These are phyloP conservation scores for Hymenoscyphus infarciens DNA, from an alignment of 2,329 filamentous ascomycete species.

Conservation along the genomic window DNA sequence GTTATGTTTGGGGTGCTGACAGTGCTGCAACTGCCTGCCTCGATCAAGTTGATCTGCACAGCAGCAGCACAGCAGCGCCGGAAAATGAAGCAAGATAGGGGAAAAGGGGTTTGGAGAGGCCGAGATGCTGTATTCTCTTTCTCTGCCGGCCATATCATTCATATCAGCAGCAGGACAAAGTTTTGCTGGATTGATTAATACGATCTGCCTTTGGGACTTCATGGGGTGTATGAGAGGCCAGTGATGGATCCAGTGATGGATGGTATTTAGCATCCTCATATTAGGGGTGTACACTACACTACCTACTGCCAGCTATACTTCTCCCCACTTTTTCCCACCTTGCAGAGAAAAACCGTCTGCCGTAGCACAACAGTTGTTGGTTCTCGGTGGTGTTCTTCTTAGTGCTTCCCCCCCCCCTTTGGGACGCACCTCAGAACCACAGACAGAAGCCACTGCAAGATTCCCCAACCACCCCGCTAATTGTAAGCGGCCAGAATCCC, in stretches of 20 bases:
- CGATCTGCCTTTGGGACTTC: not conserved
- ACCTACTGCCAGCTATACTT: not conserved
- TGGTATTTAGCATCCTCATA: too few species aligned
- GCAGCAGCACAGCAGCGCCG: not conserved
- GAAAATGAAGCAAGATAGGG: not conserved
- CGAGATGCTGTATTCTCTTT: not conserved
- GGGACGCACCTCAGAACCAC: not conserved
- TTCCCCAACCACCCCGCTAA: not conserved
- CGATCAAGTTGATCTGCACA: not conserved
- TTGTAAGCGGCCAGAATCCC: not conserved
- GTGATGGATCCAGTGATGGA: too few species aligned
- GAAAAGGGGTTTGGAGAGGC: not conserved
- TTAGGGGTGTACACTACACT: not conserved
- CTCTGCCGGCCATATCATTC: not conserved
- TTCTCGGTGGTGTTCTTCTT: not conserved
- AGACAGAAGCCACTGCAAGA: not conserved
- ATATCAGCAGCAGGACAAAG: not conserved
- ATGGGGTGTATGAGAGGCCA: not conserved
- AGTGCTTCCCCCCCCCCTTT: too few species aligned
- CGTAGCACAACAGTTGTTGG: slow-evolving; percentile 1
- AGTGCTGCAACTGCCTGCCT: not conserved
- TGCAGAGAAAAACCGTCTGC: not conserved
- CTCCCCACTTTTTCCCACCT: not conserved
- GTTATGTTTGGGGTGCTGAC: not conserved
- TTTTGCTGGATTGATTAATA: slow-evolving; percentile 3